These are phyloP conservation scores for Lichtheimia ornata DNA, from an alignment of 371 early-diverging fungal genomes.

Conservation along the genomic window DNA sequence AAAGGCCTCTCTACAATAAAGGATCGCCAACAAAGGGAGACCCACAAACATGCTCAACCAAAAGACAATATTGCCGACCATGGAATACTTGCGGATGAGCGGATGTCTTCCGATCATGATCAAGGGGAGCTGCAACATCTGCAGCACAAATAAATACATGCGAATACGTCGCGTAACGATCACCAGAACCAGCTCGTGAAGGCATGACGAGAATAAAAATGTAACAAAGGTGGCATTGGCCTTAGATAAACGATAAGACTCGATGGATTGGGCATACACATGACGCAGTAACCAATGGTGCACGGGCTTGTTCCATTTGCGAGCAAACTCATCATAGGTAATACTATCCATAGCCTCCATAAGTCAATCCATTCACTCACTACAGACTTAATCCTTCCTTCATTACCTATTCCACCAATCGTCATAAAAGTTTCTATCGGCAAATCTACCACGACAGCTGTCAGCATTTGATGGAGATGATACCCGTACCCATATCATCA, in stretches of 20 bases:
- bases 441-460: slow-evolving; percentile 60
- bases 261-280: slow-evolving; percentile 84
- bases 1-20: slow-evolving; percentile 68
- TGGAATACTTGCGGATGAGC: slow-evolving; percentile 58
- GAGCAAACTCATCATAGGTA: slow-evolving; percentile 94
- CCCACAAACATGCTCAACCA: slow-evolving; percentile 87
- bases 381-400: not conserved
- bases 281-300: slow-evolving; percentile 94
- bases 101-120: slow-evolving; percentile 72
- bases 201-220: slow-evolving; percentile 82
- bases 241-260: slow-evolving; percentile 74
- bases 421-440: slow-evolving; percentile 97
- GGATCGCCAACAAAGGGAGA: slow-evolving; percentile 78
- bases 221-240: slow-evolving; percentile 79
- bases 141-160: slow-evolving; percentile 83
- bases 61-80: slow-evolving; percentile 80
- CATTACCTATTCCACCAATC: slow-evolving; percentile 96
- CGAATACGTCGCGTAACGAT: slow-evolving; percentile 72
- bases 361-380: not conserved
- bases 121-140: slow-evolving; percentile 94
- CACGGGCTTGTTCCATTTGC: slow-evolving; percentile 98
- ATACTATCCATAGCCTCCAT: slow-evolving; percentile 31
- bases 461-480: not conserved
- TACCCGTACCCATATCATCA: too few relatives aligned
- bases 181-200: slow-evolving; percentile 91